Base-by-base conservation (phyloP, 805 yeast species). In the Cyberlindnera saturnus region DNA sequence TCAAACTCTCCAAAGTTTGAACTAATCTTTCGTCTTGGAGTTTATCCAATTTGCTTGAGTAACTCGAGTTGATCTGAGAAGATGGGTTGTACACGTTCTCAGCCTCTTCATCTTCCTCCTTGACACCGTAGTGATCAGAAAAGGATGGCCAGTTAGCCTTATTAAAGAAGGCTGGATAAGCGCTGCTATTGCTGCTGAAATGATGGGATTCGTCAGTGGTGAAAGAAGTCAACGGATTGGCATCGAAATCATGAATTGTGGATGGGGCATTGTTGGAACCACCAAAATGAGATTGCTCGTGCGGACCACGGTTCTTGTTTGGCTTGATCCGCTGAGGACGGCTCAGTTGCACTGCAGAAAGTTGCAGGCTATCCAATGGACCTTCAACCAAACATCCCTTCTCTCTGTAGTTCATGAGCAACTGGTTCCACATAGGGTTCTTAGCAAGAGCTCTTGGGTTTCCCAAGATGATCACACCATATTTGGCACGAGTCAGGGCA, bases 351-450 rank as follows among this genome's bases (percentile, higher is more conserved):
- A 84, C 80, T 45, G 82, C 70, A 46, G 89, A 81, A 40, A 84
- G 65, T 59, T 83, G 93, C 49, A 90, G 70, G 52, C 80, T 85
- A 46, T 84, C 91, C 51, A 90, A 69, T 2, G 87, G 79, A 10
- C 97, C 97, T 61, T 90, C 96, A 23, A 90, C 97, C 29, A 90
- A 67, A 63, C 95, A 85, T 1, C 95, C 95, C 43, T 75, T 77
- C 53, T 86, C 91, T 63, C 95, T 73, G 66, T 77, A 89, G 59
- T 87, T 95, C 37, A 77, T 64, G 51, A 90, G 67, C 45, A 90
- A 66, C 47, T 79, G 82, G 52, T 81, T 81, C 97, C 97, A 90
- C 48, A 90, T 65, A 11, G 71, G 62, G 61, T 86, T 84, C 45
- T 75, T 73, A 36, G 86, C 73, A 50, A 90, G 70, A 0, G 93